Conservation (phyloP, 768 basidiomycete species). For the Mycena leptocephala region DNA sequence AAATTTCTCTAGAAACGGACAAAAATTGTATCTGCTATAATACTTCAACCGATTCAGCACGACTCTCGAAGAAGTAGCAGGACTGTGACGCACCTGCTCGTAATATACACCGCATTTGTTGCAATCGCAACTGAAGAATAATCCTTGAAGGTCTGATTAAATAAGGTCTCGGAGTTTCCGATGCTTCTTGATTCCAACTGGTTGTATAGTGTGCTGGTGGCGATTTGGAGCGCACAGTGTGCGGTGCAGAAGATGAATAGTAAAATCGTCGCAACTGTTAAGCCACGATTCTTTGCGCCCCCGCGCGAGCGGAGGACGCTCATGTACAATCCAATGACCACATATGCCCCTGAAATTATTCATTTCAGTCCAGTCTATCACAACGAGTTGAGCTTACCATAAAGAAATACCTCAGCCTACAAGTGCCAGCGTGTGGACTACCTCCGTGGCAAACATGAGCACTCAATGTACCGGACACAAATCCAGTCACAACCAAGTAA, state of each 20-base stretch:
- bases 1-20: background rate
- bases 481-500: too few species aligned
- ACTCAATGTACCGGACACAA: too few species aligned
- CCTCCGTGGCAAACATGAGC: too few species aligned
- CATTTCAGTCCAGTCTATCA: background rate
- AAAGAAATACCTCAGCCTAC: conserved; percentile 19
- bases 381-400: conserved; percentile 1
- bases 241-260: conserved; percentile 1
- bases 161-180: background rate
- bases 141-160: background rate
- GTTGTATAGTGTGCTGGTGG: background rate
- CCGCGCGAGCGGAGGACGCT: background rate
- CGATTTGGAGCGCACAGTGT: background rate
- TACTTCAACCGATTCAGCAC: background rate
- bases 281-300: background rate
- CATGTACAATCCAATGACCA: conserved; percentile 13
- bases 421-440: too few species aligned
- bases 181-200: background rate
- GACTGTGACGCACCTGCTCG: conserved; percentile 15
- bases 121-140: background rate
- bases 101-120: conserved; percentile 4
- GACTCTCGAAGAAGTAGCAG: background rate
- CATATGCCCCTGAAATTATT: background rate
- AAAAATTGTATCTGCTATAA: conserved; percentile 16
- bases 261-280: background rate